Evolutionary conservation across 805 yeast species (phyloP).

Genomic region (Cyberlindnera suaveolens): DNA sequence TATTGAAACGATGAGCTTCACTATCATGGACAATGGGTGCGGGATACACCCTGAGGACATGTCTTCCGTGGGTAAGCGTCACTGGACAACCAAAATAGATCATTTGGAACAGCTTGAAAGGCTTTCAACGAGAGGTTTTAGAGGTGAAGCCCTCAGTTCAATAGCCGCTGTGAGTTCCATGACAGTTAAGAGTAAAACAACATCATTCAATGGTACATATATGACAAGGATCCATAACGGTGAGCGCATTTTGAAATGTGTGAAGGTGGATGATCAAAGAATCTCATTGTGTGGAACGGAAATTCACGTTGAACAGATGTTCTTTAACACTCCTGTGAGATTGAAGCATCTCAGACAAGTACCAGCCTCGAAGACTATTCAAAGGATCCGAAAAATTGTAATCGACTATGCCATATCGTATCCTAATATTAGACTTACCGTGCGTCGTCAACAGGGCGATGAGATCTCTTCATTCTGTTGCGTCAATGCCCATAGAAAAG

Average conservation of each 20-base stretch:
- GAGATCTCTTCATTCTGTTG: background rate
- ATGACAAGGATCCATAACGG: constrained; percentile 7
- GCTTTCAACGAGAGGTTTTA: constrained; percentile 52
- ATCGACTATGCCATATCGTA: constrained; percentile 25
- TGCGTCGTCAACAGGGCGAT: background rate
- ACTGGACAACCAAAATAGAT: constrained; percentile 51
- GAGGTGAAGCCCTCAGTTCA: constrained; percentile 65
- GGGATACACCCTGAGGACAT: constrained; percentile 56
- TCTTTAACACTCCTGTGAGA: constrained; percentile 40
- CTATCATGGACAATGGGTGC: constrained; percentile 61
- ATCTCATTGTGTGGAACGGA: constrained; percentile 30
- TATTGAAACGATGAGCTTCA: constrained; percentile 26
- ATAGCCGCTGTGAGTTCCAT: constrained; percentile 42
- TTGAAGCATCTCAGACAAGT: constrained; percentile 19
- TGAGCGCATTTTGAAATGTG: constrained; percentile 10
- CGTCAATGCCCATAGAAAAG: background rate
- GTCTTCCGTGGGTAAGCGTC: constrained; percentile 36
- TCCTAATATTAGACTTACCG: constrained; percentile 20
- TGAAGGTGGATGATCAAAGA: constrained; percentile 1
- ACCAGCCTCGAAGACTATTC: constrained; percentile 20
- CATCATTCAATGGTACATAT: constrained; percentile 26
- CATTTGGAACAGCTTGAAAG: constrained; percentile 31
- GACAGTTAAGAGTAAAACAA: constrained; percentile 40
- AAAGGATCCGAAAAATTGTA: constrained; percentile 25
- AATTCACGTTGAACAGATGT: constrained; percentile 33